Percentiles rank a stretch among this genome's conserved stretches.
phyloP scores from a whole-genome alignment of 805 yeast species.

The Jamesozyma spencerorum region DNA sequence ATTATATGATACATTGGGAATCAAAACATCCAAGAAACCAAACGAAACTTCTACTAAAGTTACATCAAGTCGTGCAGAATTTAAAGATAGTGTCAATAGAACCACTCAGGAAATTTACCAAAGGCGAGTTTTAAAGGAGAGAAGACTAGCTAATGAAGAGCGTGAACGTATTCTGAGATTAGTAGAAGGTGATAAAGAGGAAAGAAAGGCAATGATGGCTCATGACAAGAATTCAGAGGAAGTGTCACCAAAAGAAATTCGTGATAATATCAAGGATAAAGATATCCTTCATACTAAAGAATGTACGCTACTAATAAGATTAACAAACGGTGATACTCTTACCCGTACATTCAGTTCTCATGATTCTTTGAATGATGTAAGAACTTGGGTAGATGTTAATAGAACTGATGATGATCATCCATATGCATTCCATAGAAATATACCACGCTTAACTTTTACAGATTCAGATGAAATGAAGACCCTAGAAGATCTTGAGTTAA shows the following conservation, averaged over 20 bases:
- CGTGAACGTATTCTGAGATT: conserved; percentile 45
- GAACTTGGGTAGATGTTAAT: conserved; percentile 49
- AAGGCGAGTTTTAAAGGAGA: conserved; percentile 23
- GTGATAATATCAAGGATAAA: conserved; percentile 24
- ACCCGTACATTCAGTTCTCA: conserved; percentile 40
- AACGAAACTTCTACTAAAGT: background rate
- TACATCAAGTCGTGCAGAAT: conserved; percentile 5
- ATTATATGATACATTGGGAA: background rate
- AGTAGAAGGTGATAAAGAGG: conserved; percentile 25
- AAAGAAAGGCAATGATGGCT: conserved; percentile 8
- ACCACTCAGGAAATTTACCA: conserved; percentile 25
- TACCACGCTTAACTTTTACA: conserved; percentile 56
- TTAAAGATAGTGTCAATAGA: conserved; percentile 18
- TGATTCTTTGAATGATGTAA: conserved; percentile 45
- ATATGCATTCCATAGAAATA: conserved; percentile 39
- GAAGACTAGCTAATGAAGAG: conserved; percentile 37
- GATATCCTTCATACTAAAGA: conserved; percentile 16
- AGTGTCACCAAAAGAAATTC: conserved; percentile 11
- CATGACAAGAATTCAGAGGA: background rate
- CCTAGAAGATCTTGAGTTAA: conserved; percentile 46
- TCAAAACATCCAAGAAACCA: background rate
- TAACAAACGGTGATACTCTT: conserved; percentile 57
- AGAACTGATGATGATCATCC: conserved; percentile 41
- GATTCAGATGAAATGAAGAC: conserved; percentile 51
- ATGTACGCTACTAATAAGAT: conserved; percentile 48